A percentile compares a stretch with the other conserved stretches of the same genome.
Evolutionary conservation across 2,329 filamentous ascomycete genomes (phyloP).

Genomic region (Atkinsonella texensis): DNA sequence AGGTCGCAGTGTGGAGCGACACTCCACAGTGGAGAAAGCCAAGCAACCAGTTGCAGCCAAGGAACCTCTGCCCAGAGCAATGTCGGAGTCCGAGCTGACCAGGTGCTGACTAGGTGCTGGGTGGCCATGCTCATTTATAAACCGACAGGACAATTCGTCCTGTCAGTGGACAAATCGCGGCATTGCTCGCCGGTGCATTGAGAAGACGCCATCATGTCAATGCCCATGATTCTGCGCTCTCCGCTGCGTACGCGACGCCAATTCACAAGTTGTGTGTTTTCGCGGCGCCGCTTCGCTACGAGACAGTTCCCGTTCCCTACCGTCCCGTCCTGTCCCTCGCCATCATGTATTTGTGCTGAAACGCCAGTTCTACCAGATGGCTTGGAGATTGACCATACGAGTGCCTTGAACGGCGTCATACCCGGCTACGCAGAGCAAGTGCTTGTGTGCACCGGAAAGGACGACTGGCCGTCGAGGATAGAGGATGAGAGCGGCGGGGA

Average conservation of each 20-base stretch:
- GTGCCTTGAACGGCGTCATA: slow-evolving; percentile 64
- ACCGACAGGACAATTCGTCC: not conserved
- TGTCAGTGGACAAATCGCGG: not conserved
- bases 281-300: slow-evolving; percentile 11
- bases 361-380: slow-evolving; percentile 51
- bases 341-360: slow-evolving; percentile 64
- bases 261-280: not conserved
- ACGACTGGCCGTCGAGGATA: slow-evolving; percentile 74
- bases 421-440: slow-evolving; percentile 70
- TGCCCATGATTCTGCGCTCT: not conserved
- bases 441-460: slow-evolving; percentile 66
- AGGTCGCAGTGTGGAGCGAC: not conserved
- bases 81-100: slow-evolving; percentile 13
- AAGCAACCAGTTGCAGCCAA: not conserved
- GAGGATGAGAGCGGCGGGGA: slow-evolving; percentile 63
- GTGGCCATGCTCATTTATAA: not conserved
- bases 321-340: slow-evolving; percentile 53
- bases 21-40: not conserved
- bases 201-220: slow-evolving; percentile 2
- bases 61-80: not conserved
- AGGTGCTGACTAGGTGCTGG: not conserved
- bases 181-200: not conserved
- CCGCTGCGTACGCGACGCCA: not conserved
- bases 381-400: slow-evolving; percentile 62
- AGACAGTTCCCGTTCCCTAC: slow-evolving; percentile 25